Evolutionary conservation across 1,284 basidiomycete genomes (phyloP), one percentile per base, ranked within the genome.

Genomic region (Boletellus dicymbophilus): DNA sequence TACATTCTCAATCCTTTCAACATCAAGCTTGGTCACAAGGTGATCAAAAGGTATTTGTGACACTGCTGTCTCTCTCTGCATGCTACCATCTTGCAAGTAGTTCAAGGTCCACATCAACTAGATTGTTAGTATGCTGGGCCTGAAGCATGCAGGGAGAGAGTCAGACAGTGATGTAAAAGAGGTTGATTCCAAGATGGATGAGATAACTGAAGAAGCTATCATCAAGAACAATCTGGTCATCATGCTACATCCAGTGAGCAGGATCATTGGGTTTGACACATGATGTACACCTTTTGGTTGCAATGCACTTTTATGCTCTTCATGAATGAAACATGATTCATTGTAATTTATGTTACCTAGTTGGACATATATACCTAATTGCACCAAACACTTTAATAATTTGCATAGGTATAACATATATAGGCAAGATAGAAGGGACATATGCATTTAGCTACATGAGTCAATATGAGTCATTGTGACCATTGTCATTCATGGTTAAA

Each of bases 1-100:
- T 97, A 94, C 66, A 88, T 99, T 57, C 73, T 98, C 56, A 95
- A 99, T 55, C 77, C 98, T 7, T 98, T 99, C 74, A 90, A 89
- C 59, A 72, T 94, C 51, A 82, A 88, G 39, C 72, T 96, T 44
- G 81, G 88, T 58, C 72, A 73, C 27, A 76, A 81, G 28, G 70
- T 84, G 34, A 78, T 86, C 37, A 68, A 70, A n/a, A 43, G 70
- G 72, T 18, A 72, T 92, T 26, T 69, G 69, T 11, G 79, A 80
- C 33, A 77, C 74, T 37, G 77, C 79, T 6, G 66, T 71, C 45
- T 62, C 71, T n/a, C 71, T 88, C 40, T 75, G 75, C 49, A 74
- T 78, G 8, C 75, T 74, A 38, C 74, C 78, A 0, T 72, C 72
- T 6, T 78, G 75, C 58, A 78, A 78, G 49, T 73, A 73, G 33